Evolutionary conservation across 2,329 filamentous ascomycete genomes (phyloP), one percentile per base, ranked within the genome.

Genomic region (Aspergillus sp.): DNA sequence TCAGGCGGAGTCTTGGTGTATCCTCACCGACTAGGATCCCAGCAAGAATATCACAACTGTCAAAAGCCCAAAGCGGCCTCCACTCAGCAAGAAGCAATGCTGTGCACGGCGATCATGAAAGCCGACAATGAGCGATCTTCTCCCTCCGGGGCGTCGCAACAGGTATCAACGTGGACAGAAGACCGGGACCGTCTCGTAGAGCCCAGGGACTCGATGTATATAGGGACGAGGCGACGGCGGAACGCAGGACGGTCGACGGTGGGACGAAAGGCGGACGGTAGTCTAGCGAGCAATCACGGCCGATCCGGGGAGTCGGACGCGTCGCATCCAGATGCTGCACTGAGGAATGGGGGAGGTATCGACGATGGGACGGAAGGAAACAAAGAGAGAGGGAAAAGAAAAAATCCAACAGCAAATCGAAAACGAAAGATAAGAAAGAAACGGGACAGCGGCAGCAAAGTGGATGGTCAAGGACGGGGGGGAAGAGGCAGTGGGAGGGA

Each of bases 271-370:
- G 25, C 25, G 25, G 25, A 29, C 3, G 25, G 6, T 29, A 29
- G 25, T 42, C 40, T 42, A 42, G 40, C 40, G 40, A 42, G 40
- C 40, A 17, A 42, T 42, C 23, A 31, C 21, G 38, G 23, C 11
- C 40, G 25, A 45, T 32, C 32, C 20, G 44, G 19, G 16, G 6
- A 21, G 42, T 23, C 44, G 44, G 29, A 56, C 57, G 57, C 57
- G 55, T 58, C 55, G 55, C 48, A 55, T 45, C 20, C 46, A 53
- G 41, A 34, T 36, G 38, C 41, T n/a, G 6, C 29, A 7, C 13
- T 32, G 14, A 40, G 19, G 23, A 29, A 16, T 14, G 20, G 31
- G 44, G 21, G 10, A 25, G 14, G 25, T 21, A 19, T 31, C 41
- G 46, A 21, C 16, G 36, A 25, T 32, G 16, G 16, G 14, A 14